Evolutionary conservation across 164 flowering plant genomes (phyloP).

Genomic region (Vitis cinerea): DNA sequence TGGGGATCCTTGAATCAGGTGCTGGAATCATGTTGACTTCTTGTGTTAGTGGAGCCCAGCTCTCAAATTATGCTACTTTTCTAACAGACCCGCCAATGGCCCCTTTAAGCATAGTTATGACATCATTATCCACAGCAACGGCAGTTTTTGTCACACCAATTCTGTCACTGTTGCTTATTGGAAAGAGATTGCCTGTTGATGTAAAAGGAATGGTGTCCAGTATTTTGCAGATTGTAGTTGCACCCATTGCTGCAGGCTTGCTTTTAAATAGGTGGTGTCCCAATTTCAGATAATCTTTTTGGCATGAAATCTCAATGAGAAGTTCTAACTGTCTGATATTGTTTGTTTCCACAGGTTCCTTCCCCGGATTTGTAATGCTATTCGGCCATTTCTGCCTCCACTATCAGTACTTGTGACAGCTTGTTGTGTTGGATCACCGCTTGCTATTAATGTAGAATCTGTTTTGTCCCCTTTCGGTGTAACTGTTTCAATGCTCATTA

Average conservation of each 20-base stretch:
- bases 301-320: not conserved
- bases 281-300: not conserved
- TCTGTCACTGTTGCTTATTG: constrained; percentile 82
- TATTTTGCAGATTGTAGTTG: constrained; percentile 85
- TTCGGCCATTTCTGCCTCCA: constrained; percentile 83
- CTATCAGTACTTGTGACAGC: constrained; percentile 91
- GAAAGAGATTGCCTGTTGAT: constrained; percentile 89
- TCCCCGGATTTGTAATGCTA: constrained; percentile 61
- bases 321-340: not conserved
- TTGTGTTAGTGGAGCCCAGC: constrained; percentile 98
- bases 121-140: constrained; percentile 86
- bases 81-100: constrained; percentile 89
- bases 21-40: constrained; percentile 93
- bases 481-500: constrained; percentile 55
- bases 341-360: constrained; percentile 48
- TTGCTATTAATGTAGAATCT: constrained; percentile 74
- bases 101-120: constrained; percentile 96
- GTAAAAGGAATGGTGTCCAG: constrained; percentile 90
- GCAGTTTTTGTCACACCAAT: constrained; percentile 85
- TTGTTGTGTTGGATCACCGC: constrained; percentile 92
- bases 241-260: constrained; percentile 82
- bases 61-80: constrained; percentile 93
- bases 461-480: constrained; percentile 85
- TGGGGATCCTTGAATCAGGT: constrained; percentile 46
- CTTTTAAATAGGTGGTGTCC: constrained; percentile 66